Percentiles rank a stretch among this genome's conserved stretches.
phyloP scores from a whole-genome alignment of 2,329 filamentous ascomycete genomes.

The Colletotrichum falcatum region DNA sequence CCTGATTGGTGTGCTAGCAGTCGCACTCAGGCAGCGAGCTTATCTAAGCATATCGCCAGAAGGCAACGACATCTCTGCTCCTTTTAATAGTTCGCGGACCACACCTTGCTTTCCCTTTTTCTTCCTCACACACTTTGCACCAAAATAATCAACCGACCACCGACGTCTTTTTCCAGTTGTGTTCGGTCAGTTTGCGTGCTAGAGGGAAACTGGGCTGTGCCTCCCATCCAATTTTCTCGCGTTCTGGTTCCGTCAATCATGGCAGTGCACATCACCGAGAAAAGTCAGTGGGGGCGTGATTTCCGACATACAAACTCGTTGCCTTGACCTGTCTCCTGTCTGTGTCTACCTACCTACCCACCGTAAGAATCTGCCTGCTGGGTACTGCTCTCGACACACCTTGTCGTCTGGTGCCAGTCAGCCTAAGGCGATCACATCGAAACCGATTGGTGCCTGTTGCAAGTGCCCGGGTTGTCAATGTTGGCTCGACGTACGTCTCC shows the following conservation, averaged over 20 bases:
- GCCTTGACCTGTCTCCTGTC: neutral
- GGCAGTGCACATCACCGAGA: slow-evolving; percentile 32
- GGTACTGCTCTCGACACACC: neutral
- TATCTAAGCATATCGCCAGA: slow-evolving; percentile 3
- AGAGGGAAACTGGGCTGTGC: slow-evolving; percentile 57
- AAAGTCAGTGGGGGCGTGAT: slow-evolving; percentile 28
- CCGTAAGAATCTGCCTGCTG: neutral
- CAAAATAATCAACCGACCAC: slow-evolving; percentile 71
- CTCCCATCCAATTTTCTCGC: slow-evolving; percentile 43
- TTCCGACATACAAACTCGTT: slow-evolving; percentile 27
- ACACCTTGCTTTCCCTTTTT: slow-evolving; percentile 41
- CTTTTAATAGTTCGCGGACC: slow-evolving; percentile 20
- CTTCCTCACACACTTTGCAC: slow-evolving; percentile 63
- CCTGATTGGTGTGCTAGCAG: slow-evolving; percentile 12
- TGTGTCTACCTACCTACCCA: neutral
- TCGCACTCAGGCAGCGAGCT: slow-evolving; percentile 7
- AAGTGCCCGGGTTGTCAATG: neutral
- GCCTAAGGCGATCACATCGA: neutral
- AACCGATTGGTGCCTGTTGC: slow-evolving; percentile 1
- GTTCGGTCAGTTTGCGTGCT: slow-evolving; percentile 72
- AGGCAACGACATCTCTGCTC: slow-evolving; percentile 24
- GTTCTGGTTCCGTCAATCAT: slow-evolving; percentile 41
- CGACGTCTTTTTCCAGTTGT: slow-evolving; percentile 59
- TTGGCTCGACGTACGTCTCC: neutral
- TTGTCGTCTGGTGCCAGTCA: neutral